Percentiles rank a stretch among this genome's conserved stretches.
phyloP scores from a whole-genome alignment of 805 yeast genomes.

The Pichia occidentalis region DNA sequence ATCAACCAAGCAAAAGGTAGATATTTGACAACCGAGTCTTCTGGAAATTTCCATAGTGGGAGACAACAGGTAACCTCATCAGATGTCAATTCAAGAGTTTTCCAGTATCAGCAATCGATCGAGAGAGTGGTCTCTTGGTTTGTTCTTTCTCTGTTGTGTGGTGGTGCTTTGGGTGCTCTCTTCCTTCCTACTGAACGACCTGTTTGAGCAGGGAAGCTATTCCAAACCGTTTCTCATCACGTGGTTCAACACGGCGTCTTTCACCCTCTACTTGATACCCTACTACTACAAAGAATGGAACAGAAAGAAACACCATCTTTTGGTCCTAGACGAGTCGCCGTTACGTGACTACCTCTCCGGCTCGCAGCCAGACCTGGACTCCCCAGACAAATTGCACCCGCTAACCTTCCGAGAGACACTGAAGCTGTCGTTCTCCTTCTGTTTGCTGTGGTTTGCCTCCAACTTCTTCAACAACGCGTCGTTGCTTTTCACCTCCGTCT shows the following conservation, averaged over 20 bases:
- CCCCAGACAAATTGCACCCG: constrained; percentile 11
- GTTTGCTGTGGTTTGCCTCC: constrained; percentile 84
- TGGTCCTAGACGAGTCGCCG: no score
- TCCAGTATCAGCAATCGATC: constrained; percentile 10
- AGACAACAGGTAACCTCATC: no score
- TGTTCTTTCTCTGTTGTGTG: constrained; percentile 64
- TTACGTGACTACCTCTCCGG: no score
- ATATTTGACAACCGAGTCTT: no score
- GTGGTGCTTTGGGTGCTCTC: constrained; percentile 88
- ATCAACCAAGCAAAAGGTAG: no score
- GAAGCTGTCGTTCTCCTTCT: constrained; percentile 69
- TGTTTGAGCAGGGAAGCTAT: constrained; percentile 61
- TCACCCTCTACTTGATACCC: constrained; percentile 70
- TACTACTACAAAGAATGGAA: constrained; percentile 24
- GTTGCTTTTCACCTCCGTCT: constrained; percentile 82
- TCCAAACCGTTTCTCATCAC: constrained; percentile 91
- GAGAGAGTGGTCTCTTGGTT: constrained; percentile 68
- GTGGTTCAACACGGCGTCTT: constrained; percentile 82
- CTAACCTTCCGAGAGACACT: constrained; percentile 58
- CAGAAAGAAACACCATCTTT: constrained; percentile 11
- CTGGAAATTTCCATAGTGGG: no score
- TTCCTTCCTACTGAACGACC: constrained; percentile 73
- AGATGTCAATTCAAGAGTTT: no score
- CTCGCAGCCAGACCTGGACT: no score
- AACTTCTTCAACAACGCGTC: constrained; percentile 87